A percentile compares a stretch with the other conserved stretches of the same genome.
These are phyloP conservation scores for Dissophora globulifera DNA, from an alignment of 192 early-diverging fungal species.

Conservation along the genomic window DNA sequence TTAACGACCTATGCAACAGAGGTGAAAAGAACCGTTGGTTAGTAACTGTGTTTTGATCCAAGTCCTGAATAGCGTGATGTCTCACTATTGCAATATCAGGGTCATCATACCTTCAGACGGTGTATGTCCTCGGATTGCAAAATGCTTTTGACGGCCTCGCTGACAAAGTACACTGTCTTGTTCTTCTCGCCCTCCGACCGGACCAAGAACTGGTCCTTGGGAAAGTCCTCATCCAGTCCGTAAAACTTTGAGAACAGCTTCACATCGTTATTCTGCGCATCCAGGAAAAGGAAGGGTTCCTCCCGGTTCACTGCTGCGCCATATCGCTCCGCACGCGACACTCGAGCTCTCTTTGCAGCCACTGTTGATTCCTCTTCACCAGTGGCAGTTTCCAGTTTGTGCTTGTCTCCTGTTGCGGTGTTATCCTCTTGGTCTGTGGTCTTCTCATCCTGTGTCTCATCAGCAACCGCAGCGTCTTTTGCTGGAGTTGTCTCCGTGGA, in stretches of 20 bases:
- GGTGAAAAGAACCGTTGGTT: too few species aligned
- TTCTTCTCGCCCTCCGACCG: constrained; percentile 78
- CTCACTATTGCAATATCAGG: too few species aligned
- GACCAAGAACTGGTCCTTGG: constrained; percentile 86
- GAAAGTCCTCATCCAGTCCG: constrained; percentile 80
- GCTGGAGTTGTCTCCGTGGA: constrained; percentile 37
- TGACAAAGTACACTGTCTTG: constrained; percentile 88
- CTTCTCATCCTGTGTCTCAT: constrained; percentile 7
- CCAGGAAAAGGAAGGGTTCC: constrained; percentile 89
- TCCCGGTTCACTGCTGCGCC: constrained; percentile 66
- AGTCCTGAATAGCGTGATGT: neutral
- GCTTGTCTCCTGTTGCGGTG: constrained; percentile 39
- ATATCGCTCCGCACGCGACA: constrained; percentile 33
- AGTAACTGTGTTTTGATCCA: too few species aligned
- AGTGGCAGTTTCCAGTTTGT: constrained; percentile 21
- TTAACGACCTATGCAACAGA: constrained; percentile 89
- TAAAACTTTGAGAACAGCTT: constrained; percentile 76
- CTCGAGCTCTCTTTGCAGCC: constrained; percentile 37
- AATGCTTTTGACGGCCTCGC: constrained; percentile 79
- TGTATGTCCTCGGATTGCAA: constrained; percentile 68
- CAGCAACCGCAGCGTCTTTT: constrained; percentile 8
- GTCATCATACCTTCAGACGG: constrained; percentile 63
- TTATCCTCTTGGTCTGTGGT: constrained; percentile 17
- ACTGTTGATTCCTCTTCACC: constrained; percentile 10
- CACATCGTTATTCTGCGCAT: constrained; percentile 68